These are phyloP conservation scores for Trichoderma arundinaceum DNA, from an alignment of 2,329 filamentous ascomycete genomes.

Conservation along the genomic window DNA sequence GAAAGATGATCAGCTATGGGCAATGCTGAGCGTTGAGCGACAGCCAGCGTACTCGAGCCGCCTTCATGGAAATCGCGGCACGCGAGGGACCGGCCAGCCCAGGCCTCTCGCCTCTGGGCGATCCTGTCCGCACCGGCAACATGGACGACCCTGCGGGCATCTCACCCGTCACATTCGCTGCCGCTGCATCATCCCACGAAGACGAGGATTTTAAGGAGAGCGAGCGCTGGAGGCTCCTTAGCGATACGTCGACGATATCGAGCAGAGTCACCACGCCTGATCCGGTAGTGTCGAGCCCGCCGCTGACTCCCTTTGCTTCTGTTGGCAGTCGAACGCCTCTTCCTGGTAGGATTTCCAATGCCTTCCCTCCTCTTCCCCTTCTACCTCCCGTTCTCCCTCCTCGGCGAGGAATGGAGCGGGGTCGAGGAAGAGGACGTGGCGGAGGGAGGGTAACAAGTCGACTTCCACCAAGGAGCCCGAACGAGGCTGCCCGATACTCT, in stretches of 20 bases:
- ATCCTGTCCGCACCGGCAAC: conserved; percentile 12
- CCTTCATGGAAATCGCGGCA: conserved; percentile 35
- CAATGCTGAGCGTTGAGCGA: conserved; percentile 33
- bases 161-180: conserved; percentile 27
- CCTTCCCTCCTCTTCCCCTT: conserved; percentile 30
- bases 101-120: conserved; percentile 13
- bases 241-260: conserved; percentile 40
- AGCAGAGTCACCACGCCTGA: conserved; percentile 42
- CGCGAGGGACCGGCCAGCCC: conserved; percentile 19
- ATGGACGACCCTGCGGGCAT: conserved; percentile 26
- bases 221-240: conserved; percentile 39
- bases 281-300: conserved; percentile 33
- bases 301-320: conserved; percentile 33
- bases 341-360: conserved; percentile 30
- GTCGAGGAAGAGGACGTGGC: conserved; percentile 29
- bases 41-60: conserved; percentile 31
- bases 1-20: conserved; percentile 32
- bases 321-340: conserved; percentile 32
- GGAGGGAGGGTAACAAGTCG: conserved; percentile 16
- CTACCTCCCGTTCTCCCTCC: conserved; percentile 32
- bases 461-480: conserved; percentile 29
- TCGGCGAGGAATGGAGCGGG: conserved; percentile 25
- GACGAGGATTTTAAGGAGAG: conserved; percentile 39
- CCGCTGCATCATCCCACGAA: conserved; percentile 38
- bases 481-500: conserved; percentile 30